Percentiles rank a stretch among this genome's conserved stretches.
phyloP scores from a whole-genome alignment of 1,284 basidiomycete species.

The Tylopilus sp. region DNA sequence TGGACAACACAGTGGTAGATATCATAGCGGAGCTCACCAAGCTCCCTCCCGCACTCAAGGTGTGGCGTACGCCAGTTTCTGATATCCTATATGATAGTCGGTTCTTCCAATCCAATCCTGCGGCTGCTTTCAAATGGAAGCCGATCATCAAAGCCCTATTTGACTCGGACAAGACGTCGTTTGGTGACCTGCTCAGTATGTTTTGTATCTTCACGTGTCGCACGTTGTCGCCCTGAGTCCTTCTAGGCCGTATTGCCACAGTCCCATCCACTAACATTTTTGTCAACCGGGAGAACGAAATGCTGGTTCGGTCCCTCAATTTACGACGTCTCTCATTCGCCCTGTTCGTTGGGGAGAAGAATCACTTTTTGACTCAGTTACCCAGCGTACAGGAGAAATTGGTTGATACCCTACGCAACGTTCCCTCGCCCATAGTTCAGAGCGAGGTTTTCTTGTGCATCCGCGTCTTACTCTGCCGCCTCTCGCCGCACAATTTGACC shows the following conservation, averaged over 20 bases:
- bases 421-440: constrained; percentile 80
- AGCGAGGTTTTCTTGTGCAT: constrained; percentile 94
- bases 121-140: constrained; percentile 64
- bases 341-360: constrained; percentile 80
- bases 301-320: constrained; percentile 82
- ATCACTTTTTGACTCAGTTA: constrained; percentile 85
- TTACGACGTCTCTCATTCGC: constrained; percentile 85
- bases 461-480: constrained; percentile 85
- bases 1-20: constrained; percentile 60
- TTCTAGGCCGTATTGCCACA: constrained; percentile 72
- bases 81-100: constrained; percentile 84
- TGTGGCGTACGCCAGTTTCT: constrained; percentile 77
- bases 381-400: constrained; percentile 95
- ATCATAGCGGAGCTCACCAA: constrained; percentile 77
- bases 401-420: constrained; percentile 85
- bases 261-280: constrained; percentile 94
- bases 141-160: constrained; percentile 77
- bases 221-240: constrained; percentile 8
- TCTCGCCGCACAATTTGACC: constrained; percentile 85
- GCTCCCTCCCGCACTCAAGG: constrained; percentile 74
- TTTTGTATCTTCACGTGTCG: constrained; percentile 12
- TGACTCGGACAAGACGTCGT: constrained; percentile 81
- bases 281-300: constrained; percentile 92
- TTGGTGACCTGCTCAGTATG: constrained; percentile 78
- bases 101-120: constrained; percentile 73